phyloP scores from a whole-genome alignment of 306 rosid species.

The Prunus mongolica region DNA sequence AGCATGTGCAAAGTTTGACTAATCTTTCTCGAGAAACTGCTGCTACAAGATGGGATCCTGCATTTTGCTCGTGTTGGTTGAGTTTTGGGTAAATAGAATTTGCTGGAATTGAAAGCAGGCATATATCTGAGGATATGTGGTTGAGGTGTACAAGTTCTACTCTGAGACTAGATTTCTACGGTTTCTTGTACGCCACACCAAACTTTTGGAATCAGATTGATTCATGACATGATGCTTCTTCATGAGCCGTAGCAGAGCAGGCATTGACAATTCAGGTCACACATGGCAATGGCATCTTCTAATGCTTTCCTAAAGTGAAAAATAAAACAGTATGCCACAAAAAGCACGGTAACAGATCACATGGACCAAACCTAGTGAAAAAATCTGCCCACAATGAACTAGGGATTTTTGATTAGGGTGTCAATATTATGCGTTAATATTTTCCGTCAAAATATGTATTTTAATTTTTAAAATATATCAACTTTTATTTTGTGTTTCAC shows the following conservation, averaged over 20 bases:
- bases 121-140: neutral
- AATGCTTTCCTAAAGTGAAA: neutral
- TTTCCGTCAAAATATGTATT: too few species aligned
- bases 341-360: neutral
- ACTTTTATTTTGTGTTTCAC: too few species aligned
- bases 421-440: too few species aligned
- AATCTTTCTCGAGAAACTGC: too few species aligned
- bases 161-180: neutral
- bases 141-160: neutral
- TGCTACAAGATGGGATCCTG: slow-evolving; percentile 11
- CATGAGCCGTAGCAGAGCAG: neutral
- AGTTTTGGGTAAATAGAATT: neutral
- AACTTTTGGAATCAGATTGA: neutral
- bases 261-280: neutral
- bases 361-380: neutral
- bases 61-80: neutral
- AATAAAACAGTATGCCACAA: neutral
- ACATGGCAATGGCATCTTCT: neutral
- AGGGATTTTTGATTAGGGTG: too few species aligned
- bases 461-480: too few species aligned
- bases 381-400: too few species aligned
- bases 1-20: too few species aligned
- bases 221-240: neutral
- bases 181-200: neutral
- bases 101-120: neutral